phyloP scores from a whole-genome alignment of 2,329 filamentous ascomycete genomes.

The Epicoccum sorghinum region DNA sequence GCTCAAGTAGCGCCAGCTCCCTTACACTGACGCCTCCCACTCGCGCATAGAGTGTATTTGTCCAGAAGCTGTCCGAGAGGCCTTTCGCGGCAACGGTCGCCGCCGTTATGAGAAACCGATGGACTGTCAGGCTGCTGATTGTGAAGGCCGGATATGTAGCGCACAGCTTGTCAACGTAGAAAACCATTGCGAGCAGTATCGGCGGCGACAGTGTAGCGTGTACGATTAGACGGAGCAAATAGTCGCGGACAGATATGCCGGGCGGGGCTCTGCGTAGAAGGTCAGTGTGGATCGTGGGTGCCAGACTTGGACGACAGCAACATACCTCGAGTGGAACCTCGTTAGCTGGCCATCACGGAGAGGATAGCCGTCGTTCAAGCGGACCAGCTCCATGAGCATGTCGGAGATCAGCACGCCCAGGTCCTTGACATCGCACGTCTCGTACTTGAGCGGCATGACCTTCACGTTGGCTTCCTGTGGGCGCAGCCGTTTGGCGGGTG shows the following conservation, averaged over 20 bases:
- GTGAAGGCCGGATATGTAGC: constrained; percentile 92
- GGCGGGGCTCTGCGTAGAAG: constrained; percentile 66
- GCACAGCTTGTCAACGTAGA: constrained; percentile 95
- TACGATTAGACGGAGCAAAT: constrained; percentile 87
- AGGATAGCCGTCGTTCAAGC: constrained; percentile 87
- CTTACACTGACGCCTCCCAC: constrained; percentile 91
- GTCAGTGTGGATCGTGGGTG: constrained; percentile 10
- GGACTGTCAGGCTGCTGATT: constrained; percentile 93
- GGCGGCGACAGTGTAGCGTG: constrained; percentile 93
- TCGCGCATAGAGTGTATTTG: constrained; percentile 92
- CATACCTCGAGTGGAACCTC: constrained; percentile 89
- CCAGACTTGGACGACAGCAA: neutral
- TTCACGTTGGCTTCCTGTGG: constrained; percentile 55
- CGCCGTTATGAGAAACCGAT: constrained; percentile 94
- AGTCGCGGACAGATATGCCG: constrained; percentile 92
- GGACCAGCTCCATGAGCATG: constrained; percentile 94
- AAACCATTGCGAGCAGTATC: constrained; percentile 97
- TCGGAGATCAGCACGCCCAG: constrained; percentile 89
- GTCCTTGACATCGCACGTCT: constrained; percentile 80
- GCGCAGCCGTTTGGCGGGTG: constrained; percentile 42
- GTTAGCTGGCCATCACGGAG: constrained; percentile 86
- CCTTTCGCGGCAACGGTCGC: constrained; percentile 96
- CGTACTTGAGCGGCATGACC: constrained; percentile 75
- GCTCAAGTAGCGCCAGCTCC: constrained; percentile 87
- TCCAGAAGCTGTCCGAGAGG: constrained; percentile 96